Evolutionary conservation across 2,329 filamentous ascomycete species (phyloP).

Genomic region (Hymenoscyphus scutula): DNA sequence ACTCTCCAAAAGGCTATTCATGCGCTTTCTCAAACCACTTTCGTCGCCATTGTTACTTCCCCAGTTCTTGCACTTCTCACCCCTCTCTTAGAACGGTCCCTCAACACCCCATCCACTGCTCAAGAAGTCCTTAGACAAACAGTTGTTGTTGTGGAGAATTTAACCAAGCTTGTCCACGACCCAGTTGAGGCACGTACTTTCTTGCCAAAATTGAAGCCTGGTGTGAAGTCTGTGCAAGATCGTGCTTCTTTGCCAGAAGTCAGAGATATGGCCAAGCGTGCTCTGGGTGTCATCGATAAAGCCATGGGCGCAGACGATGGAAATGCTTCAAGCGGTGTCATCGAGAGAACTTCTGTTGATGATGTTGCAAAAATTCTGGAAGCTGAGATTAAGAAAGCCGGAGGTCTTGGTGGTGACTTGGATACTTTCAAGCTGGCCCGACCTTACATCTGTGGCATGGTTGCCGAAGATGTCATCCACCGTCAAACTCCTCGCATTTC

Average conservation of each 20-base stretch:
- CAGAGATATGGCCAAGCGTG: constrained; percentile 80
- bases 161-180: constrained; percentile 96
- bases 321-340: constrained; percentile 47
- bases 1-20: constrained; percentile 95
- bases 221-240: constrained; percentile 84
- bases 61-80: constrained; percentile 93
- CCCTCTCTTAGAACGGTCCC: constrained; percentile 86
- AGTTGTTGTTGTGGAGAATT: constrained; percentile 93
- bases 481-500: constrained; percentile 74
- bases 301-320: constrained; percentile 77
- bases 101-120: constrained; percentile 85
- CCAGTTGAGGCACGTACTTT: constrained; percentile 93
- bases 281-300: constrained; percentile 83
- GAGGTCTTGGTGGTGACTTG: constrained; percentile 58
- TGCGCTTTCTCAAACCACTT: constrained; percentile 95
- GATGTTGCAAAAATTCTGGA: constrained; percentile 76
- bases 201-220: constrained; percentile 89
- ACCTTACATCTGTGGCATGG: constrained; percentile 77
- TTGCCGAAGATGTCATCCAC: constrained; percentile 83
- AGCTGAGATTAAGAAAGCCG: constrained; percentile 68
- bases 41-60: constrained; percentile 92
- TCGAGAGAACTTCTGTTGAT: constrained; percentile 66
- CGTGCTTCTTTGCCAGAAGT: constrained; percentile 93
- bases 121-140: constrained; percentile 96
- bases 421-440: constrained; percentile 68